Evolutionary conservation across 768 basidiomycete genomes (phyloP), one percentile per base, ranked within the genome.

Genomic region (Tricholoma bakamatsutake): DNA sequence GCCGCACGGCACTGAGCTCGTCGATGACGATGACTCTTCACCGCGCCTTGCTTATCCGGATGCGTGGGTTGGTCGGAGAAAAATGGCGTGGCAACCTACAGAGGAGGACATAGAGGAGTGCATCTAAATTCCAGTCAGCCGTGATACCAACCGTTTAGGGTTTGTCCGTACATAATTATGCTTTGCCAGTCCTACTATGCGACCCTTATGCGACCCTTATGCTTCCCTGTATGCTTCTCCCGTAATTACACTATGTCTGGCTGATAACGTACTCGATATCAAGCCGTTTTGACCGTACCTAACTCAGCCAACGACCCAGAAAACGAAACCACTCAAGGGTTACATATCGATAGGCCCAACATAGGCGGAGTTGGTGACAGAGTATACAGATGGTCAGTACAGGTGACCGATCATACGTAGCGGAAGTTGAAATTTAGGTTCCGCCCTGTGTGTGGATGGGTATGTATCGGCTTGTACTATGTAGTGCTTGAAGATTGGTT

Each of bases 1-100:
- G 17, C 52, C 52, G 11, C 34, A 53, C 27, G 52, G 28, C n/a
- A 53, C 52, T 33, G 52, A 53, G 28, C 33, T 53, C 40, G 33
- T 53, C 13, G 52, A 43, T 27, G 15, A 53, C 28, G 40, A 53
- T 18, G 31, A 17, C 7, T 53, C 43, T 30, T 18, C 13, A 21
- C 8, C 27, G 10, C 39, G 12, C 34, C 52, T 40, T 5, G 27
- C 31, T 12, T 43, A 43, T 43, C 52, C 52, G 18, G 17, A 42
- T 3, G 18, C 17, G 6, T 53, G 52, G 52, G 21, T 53, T 3
- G 10, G 40, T 43, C 15, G 33, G 33, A 53, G 52, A 18, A 52
- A 52, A 31, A 18, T 43, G 30, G 10, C 30, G 31, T 53, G 52
- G 40, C 40, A 43, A 27, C 40, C 52, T 30, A 53, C 52, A 42